These are phyloP conservation scores for Davidsoniella virescens DNA, from an alignment of 2,329 filamentous ascomycete genomes.

Conservation along the genomic window DNA sequence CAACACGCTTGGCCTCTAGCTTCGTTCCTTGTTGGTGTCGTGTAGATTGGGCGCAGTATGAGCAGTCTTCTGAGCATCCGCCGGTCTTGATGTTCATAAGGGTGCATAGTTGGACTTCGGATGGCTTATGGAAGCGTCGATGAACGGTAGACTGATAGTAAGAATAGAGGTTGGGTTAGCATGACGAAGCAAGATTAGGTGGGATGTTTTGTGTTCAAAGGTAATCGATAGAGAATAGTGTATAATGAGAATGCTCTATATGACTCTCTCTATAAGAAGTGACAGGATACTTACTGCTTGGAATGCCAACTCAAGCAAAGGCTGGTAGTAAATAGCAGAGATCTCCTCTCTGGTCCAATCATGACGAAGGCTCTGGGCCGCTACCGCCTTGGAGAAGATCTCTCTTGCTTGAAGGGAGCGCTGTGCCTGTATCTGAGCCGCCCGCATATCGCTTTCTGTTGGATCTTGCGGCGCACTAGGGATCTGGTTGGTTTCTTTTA, in stretches of 20 bases:
- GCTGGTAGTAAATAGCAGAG: slow-evolving; percentile 62
- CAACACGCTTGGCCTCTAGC: slow-evolving; percentile 63
- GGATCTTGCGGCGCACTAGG: neutral
- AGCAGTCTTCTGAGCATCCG: slow-evolving; percentile 82
- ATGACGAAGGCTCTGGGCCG: slow-evolving; percentile 44
- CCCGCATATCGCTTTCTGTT: neutral
- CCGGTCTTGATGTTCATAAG: slow-evolving; percentile 96
- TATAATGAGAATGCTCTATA: too few species aligned
- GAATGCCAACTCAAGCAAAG: slow-evolving; percentile 62
- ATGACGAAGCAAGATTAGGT: neutral
- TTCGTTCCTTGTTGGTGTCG: slow-evolving; percentile 63
- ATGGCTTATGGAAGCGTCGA: slow-evolving; percentile 69
- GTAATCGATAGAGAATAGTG: too few species aligned
- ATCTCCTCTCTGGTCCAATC: slow-evolving; percentile 76
- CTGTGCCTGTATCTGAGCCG: neutral
- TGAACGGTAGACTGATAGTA: slow-evolving; percentile 52
- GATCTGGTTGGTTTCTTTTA: neutral
- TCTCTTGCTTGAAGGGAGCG: slow-evolving; percentile 8
- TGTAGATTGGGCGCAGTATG: slow-evolving; percentile 81
- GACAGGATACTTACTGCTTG: slow-evolving; percentile 41
- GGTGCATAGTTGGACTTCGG: slow-evolving; percentile 79
- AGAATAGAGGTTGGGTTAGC: neutral
- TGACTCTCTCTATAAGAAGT: neutral
- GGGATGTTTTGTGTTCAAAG: neutral
- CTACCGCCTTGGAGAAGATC: slow-evolving; percentile 36